phyloP scores from a whole-genome alignment of 805 yeast genomes.

The Ogataea angusta region DNA sequence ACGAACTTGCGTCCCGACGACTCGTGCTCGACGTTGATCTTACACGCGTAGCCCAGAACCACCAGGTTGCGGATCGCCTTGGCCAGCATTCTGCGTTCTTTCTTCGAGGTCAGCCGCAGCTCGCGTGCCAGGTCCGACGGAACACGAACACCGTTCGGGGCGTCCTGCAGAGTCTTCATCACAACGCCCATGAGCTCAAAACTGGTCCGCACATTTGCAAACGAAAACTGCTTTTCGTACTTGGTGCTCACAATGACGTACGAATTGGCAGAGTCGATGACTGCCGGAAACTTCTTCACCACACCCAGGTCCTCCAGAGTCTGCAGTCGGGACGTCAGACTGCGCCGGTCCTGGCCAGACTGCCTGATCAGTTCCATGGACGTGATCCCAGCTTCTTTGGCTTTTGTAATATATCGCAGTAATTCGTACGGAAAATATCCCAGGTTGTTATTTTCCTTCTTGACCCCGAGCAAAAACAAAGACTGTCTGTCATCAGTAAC shows the following conservation, averaged over 20 bases:
- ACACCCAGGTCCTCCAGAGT: conserved; percentile 49
- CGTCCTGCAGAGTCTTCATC: conserved; percentile 48
- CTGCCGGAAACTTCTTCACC: conserved; percentile 38
- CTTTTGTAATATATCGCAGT: conserved; percentile 56
- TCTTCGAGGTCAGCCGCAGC: conserved; percentile 44
- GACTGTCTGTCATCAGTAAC: conserved; percentile 58
- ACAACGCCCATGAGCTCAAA: conserved; percentile 31
- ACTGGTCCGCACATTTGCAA: conserved; percentile 19
- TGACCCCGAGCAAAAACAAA: conserved; percentile 53
- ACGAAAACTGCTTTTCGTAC: conserved; percentile 29
- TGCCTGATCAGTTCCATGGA: conserved; percentile 53
- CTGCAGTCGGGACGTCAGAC: conserved; percentile 61
- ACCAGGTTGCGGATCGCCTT: conserved; percentile 51
- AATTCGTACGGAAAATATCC: conserved; percentile 57
- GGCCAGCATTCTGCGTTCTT: conserved; percentile 34
- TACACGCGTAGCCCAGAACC: conserved; percentile 25
- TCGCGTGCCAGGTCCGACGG: conserved; percentile 60
- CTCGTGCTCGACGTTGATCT: conserved; percentile 26
- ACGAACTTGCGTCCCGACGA: conserved; percentile 21
- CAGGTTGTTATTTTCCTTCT: conserved; percentile 46
- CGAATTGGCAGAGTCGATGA: conserved; percentile 49
- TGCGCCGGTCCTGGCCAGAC: conserved; percentile 69
- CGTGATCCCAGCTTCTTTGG: conserved; percentile 54
- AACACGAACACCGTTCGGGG: conserved; percentile 60
- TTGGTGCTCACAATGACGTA: conserved; percentile 50